A percentile compares a stretch with the other conserved stretches of the same genome.
These are phyloP conservation scores for Metschnikowia drakensbergensis DNA, from an alignment of 805 yeast genomes.

Conservation along the genomic window DNA sequence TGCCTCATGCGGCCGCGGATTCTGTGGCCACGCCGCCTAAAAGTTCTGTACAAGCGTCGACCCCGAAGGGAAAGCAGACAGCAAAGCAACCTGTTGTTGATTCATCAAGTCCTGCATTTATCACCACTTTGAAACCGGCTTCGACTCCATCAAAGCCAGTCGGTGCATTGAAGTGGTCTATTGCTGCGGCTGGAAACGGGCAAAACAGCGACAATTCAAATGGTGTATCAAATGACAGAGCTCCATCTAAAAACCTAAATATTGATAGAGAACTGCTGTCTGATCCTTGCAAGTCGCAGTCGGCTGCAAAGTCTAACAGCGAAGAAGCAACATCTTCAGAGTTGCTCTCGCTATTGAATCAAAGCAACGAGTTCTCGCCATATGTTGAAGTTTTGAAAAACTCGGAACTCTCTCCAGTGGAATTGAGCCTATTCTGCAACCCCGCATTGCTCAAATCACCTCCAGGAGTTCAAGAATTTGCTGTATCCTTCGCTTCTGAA, in stretches of 20 bases:
- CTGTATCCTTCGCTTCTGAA: slow-evolving; percentile 36
- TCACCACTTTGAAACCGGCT: slow-evolving; percentile 51
- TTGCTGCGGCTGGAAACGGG: slow-evolving; percentile 45
- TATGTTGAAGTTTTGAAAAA: slow-evolving; percentile 28
- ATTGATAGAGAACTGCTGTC: background rate
- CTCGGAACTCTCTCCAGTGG: slow-evolving; percentile 29
- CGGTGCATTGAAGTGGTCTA: slow-evolving; percentile 54
- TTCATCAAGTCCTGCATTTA: slow-evolving; percentile 35
- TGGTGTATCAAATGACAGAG: slow-evolving; percentile 3
- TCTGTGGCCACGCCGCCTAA: slow-evolving; percentile 5
- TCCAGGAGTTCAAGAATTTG: slow-evolving; percentile 42
- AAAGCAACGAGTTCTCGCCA: slow-evolving; percentile 17
- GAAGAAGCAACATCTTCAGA: slow-evolving; percentile 18
- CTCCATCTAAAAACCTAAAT: background rate
- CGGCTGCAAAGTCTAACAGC: slow-evolving; percentile 2
- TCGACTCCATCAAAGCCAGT: slow-evolving; percentile 50
- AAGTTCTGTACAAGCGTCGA: slow-evolving; percentile 1
- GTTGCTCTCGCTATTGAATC: slow-evolving; percentile 19
- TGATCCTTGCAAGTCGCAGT: background rate
- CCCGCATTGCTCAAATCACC: slow-evolving; percentile 32
- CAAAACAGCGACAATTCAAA: slow-evolving; percentile 5
- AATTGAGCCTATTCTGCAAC: slow-evolving; percentile 35
- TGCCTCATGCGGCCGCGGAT: slow-evolving; percentile 1
- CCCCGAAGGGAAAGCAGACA: slow-evolving; percentile 15
- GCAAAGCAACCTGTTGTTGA: slow-evolving; percentile 21